Conservation (phyloP, 2,329 filamentous ascomycete genomes). For the Colletotrichum plurivorum region DNA sequence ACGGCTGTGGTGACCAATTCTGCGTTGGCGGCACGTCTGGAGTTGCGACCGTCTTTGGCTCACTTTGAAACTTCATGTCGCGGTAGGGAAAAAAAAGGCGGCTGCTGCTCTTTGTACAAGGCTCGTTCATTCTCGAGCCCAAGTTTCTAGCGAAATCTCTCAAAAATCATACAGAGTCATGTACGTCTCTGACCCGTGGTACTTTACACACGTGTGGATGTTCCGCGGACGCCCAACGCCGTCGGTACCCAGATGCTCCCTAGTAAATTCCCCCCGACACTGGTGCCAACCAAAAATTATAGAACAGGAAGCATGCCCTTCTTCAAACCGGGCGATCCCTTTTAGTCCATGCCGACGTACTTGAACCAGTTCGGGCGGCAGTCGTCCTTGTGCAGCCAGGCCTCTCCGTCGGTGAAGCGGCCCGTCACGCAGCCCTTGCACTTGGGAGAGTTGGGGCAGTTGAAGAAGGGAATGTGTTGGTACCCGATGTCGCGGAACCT, state of each 20-base stretch:
- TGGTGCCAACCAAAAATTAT: slow-evolving; percentile 38
- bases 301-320: slow-evolving; percentile 25
- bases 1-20: slow-evolving; percentile 75
- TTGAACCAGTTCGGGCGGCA: slow-evolving; percentile 98
- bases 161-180: slow-evolving; percentile 40
- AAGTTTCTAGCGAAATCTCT: slow-evolving; percentile 28
- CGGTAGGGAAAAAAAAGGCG: neutral
- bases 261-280: slow-evolving; percentile 28
- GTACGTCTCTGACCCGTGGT: slow-evolving; percentile 36
- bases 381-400: slow-evolving; percentile 89
- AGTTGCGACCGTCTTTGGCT: slow-evolving; percentile 74
- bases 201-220: slow-evolving; percentile 37
- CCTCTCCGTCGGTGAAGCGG: slow-evolving; percentile 88
- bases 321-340: slow-evolving; percentile 4
- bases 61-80: slow-evolving; percentile 34
- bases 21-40: slow-evolving; percentile 77
- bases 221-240: slow-evolving; percentile 40
- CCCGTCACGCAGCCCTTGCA: slow-evolving; percentile 91
- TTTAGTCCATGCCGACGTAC: slow-evolving; percentile 84
- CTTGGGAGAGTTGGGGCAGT: slow-evolving; percentile 97
- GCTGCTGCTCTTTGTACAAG: slow-evolving; percentile 2
- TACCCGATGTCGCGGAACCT: slow-evolving; percentile 99
- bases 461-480: slow-evolving; percentile 98
- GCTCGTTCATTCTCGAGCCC: slow-evolving; percentile 8
- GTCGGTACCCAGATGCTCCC: slow-evolving; percentile 37